Evolutionary conservation across 345 rosid genomes (phyloP).

Genomic region (Hibiscus tridactylites): DNA sequence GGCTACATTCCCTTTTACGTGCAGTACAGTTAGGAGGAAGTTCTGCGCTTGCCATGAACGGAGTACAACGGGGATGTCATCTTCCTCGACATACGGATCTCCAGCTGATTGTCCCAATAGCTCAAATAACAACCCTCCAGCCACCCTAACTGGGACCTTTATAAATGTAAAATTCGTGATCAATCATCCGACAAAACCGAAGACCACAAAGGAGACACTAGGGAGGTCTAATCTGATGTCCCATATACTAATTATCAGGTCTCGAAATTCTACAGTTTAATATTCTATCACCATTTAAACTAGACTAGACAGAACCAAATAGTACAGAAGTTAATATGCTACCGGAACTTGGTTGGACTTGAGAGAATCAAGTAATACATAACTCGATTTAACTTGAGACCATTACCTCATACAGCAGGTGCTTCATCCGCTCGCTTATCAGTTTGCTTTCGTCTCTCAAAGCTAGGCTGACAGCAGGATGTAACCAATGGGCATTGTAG

Average conservation of each 20-base stretch:
- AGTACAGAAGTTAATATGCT: not conserved
- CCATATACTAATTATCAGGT: not conserved
- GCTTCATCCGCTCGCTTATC: conserved; percentile 89
- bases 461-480: conserved; percentile 88
- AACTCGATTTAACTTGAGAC: not conserved
- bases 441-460: conserved; percentile 78
- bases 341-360: not conserved
- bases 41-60: conserved; percentile 98
- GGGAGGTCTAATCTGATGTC: not conserved
- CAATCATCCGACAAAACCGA: conserved; percentile 6
- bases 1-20: conserved; percentile 59
- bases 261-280: not conserved
- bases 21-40: conserved; percentile 72
- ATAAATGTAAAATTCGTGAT: conserved; percentile 6
- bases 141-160: conserved; percentile 91
- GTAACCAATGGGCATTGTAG: conserved; percentile 76
- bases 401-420: conserved; percentile 79
- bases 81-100: conserved; percentile 82
- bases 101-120: conserved; percentile 96
- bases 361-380: not conserved
- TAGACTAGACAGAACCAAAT: not conserved
- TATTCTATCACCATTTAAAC: not conserved
- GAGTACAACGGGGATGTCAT: conserved; percentile 83
- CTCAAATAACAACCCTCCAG: conserved; percentile 96
- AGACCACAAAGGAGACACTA: not conserved